Evolutionary conservation across 75 land plant species (phyloP).

Genomic region (Selaginella tamariscina): DNA sequence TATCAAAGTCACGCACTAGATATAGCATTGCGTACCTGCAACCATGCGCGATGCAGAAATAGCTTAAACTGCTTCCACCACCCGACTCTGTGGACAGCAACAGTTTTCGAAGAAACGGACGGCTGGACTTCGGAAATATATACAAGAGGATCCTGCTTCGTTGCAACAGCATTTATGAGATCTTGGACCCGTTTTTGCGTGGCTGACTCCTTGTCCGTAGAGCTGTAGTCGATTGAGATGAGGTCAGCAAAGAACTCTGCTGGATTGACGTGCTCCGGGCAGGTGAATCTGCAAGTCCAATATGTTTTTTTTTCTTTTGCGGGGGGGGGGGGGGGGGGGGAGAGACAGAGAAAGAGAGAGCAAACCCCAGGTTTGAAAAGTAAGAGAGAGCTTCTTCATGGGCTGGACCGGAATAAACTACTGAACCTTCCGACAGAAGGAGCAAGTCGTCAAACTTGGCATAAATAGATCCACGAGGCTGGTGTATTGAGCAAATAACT

Average conservation of each 20-base stretch:
- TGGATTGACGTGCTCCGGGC: constrained; percentile 91
- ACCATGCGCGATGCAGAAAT: constrained; percentile 90
- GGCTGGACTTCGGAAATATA: not conserved
- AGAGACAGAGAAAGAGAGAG: not conserved
- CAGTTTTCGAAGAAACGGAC: not conserved
- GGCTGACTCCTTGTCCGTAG: constrained; percentile 55
- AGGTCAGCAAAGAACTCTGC: constrained; percentile 98
- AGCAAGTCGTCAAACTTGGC: constrained; percentile 86
- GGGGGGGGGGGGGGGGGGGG: not conserved
- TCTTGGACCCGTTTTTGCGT: constrained; percentile 53
- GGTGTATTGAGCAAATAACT: constrained; percentile 95
- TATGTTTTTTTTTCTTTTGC: too few relatives aligned
- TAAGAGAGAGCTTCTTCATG: constrained; percentile 59
- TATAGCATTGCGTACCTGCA: constrained; percentile 69
- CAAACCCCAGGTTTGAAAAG: constrained; percentile 69
- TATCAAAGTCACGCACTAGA: too few relatives aligned
- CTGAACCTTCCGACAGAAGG: constrained; percentile 64
- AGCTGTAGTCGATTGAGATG: constrained; percentile 86
- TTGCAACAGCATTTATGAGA: constrained; percentile 51
- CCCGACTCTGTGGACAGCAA: constrained; percentile 30
- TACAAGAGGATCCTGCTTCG: not conserved
- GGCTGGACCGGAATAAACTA: constrained; percentile 91
- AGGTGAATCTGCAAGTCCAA: constrained; percentile 52
- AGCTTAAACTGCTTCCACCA: constrained; percentile 88
- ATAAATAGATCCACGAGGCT: constrained; percentile 93